Evolutionary conservation across 768 basidiomycete genomes (phyloP).

Genomic region (Boletus patriciae): DNA sequence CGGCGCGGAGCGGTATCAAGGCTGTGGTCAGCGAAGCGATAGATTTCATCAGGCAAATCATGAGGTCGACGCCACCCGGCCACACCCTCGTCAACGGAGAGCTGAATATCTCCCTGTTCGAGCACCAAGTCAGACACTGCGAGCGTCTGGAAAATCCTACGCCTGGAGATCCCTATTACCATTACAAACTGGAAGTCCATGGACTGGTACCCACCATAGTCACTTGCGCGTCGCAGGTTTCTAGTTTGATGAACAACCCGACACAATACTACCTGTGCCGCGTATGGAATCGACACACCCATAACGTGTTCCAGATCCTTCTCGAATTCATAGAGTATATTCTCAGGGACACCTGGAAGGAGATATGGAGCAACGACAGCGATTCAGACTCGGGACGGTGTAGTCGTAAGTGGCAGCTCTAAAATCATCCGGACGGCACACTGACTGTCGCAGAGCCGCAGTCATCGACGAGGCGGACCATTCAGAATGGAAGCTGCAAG

Average conservation of each 20-base stretch:
- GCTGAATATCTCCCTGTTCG: slow-evolving; percentile 22
- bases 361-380: neutral
- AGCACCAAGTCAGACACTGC: slow-evolving; percentile 20
- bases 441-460: slow-evolving; percentile 5
- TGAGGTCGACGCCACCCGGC: slow-evolving; percentile 16
- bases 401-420: slow-evolving; percentile 3
- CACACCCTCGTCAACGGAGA: slow-evolving; percentile 26
- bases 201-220: slow-evolving; percentile 12
- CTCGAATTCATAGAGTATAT: slow-evolving; percentile 18
- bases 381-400: neutral
- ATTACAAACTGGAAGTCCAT: slow-evolving; percentile 14
- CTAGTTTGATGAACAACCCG: neutral
- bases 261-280: slow-evolving; percentile 22
- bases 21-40: neutral
- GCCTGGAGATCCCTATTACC: neutral
- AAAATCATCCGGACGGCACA: neutral
- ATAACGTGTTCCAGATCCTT: slow-evolving; percentile 17
- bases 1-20: slow-evolving; percentile 7
- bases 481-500: slow-evolving; percentile 6
- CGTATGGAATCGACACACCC: slow-evolving; percentile 18
- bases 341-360: neutral
- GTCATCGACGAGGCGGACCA: slow-evolving; percentile 1
- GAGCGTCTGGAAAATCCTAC: neutral
- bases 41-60: slow-evolving; percentile 4
- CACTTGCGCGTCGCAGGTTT: neutral